Conservation (phyloP, 306 rosid species). For the Dryas alaskensis region DNA sequence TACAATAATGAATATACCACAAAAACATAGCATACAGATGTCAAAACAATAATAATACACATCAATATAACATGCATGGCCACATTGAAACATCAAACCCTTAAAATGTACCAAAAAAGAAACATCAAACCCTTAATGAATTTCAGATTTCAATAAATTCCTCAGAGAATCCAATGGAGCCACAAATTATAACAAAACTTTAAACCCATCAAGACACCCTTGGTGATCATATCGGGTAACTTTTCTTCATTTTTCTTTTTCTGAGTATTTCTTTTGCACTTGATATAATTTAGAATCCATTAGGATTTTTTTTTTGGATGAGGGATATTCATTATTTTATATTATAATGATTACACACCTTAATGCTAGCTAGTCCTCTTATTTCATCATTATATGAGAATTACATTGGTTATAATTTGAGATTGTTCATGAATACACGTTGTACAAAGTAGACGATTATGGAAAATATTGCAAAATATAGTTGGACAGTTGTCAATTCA, state of each 20-base stretch:
- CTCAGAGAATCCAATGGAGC: constrained; percentile 52
- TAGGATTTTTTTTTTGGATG: neutral
- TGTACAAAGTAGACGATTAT: constrained; percentile 1
- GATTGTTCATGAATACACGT: neutral
- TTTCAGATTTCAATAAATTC: constrained; percentile 10
- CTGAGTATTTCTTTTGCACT: constrained; percentile 8
- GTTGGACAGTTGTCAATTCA: too few species aligned
- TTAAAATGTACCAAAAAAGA: neutral
- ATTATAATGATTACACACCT: constrained; percentile 1
- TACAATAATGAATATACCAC: neutral
- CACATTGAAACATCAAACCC: neutral
- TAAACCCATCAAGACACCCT: constrained; percentile 16
- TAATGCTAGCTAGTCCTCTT: neutral
- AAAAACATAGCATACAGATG: neutral
- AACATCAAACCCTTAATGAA: neutral
- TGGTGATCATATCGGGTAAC: neutral
- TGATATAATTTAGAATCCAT: constrained; percentile 7
- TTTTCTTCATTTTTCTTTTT: neutral
- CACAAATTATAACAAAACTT: constrained; percentile 27
- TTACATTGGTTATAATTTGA: constrained; percentile 6
- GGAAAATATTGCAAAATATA: too few species aligned
- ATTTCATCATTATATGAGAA: constrained; percentile 15
- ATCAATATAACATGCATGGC: neutral
- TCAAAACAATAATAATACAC: constrained; percentile 3
- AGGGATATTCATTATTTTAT: too few species aligned